phyloP scores from a whole-genome alignment of 2,329 filamentous ascomycete genomes.

The Botrytis medusae region DNA sequence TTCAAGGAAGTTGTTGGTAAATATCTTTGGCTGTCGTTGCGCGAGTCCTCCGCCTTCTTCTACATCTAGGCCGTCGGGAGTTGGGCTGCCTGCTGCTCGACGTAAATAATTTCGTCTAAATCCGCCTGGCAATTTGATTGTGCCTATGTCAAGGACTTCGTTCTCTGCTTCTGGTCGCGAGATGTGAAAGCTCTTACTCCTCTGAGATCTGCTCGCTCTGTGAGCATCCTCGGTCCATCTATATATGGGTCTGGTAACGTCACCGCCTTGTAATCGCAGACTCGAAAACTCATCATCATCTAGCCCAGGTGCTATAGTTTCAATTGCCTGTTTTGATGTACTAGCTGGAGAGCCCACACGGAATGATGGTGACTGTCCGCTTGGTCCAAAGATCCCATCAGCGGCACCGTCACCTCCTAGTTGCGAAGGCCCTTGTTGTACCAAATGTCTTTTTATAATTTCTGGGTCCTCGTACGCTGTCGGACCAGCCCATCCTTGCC shows the following conservation, averaged over 20 bases:
- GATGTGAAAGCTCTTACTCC: slow-evolving; percentile 86
- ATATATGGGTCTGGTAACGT: slow-evolving; percentile 93
- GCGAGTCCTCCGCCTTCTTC: slow-evolving; percentile 41
- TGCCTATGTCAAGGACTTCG: slow-evolving; percentile 79
- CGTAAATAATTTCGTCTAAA: slow-evolving; percentile 89
- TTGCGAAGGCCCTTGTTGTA: slow-evolving; percentile 63
- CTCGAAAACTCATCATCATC: slow-evolving; percentile 89
- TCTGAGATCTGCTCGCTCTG: slow-evolving; percentile 58
- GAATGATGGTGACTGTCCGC: slow-evolving; percentile 41
- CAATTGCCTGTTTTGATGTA: slow-evolving; percentile 38
- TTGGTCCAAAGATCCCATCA: slow-evolving; percentile 31
- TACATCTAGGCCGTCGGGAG: slow-evolving; percentile 41
- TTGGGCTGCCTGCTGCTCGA: slow-evolving; percentile 67
- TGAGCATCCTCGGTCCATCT: slow-evolving; percentile 92
- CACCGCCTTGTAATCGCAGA: slow-evolving; percentile 86
- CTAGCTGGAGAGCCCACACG: slow-evolving; percentile 40
- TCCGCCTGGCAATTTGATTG: slow-evolving; percentile 89
- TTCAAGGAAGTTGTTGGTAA: slow-evolving; percentile 93
- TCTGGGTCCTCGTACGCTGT: slow-evolving; percentile 83
- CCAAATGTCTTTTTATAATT: slow-evolving; percentile 84
- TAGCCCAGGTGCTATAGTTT: slow-evolving; percentile 41
- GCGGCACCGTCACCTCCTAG: slow-evolving; percentile 26
- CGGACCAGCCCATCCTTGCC: slow-evolving; percentile 47
- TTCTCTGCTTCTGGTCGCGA: slow-evolving; percentile 75
- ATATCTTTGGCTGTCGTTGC: slow-evolving; percentile 56